These are phyloP conservation scores for Phytopythium mirpurense DNA, from an alignment of 352 stramenopile genomes.

Conservation along the genomic window DNA sequence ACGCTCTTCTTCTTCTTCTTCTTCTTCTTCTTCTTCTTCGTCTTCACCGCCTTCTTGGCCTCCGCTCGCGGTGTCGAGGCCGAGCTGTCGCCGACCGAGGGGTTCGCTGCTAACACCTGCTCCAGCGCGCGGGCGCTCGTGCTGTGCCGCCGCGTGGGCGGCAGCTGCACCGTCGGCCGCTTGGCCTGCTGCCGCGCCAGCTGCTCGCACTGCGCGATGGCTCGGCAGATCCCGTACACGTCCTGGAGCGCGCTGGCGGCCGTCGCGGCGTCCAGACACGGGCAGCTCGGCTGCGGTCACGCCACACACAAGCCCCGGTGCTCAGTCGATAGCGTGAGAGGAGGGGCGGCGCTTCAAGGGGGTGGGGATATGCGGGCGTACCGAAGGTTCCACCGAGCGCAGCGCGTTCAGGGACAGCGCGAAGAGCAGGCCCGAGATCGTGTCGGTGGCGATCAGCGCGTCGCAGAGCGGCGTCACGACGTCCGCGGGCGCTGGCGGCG, in stretches of 20 bases:
- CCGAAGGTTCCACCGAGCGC: too few species aligned
- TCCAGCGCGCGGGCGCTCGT: conserved; percentile 5
- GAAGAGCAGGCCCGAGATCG: conserved; percentile 40
- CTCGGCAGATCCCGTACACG: conserved; percentile 23
- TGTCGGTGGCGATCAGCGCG: conserved; percentile 26
- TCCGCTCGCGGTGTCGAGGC: background rate
- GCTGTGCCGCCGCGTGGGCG: conserved; percentile 9
- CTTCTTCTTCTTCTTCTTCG: conserved; percentile 11
- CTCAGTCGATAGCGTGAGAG: too few species aligned
- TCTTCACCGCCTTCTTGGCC: background rate
- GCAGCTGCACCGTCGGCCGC: conserved; percentile 11
- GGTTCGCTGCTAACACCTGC: conserved; percentile 13
- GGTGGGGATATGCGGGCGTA: too few species aligned
- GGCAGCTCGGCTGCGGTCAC: too few species aligned
- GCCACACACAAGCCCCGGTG: too few species aligned
- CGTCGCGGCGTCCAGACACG: too few species aligned
- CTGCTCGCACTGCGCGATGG: conserved; percentile 35
- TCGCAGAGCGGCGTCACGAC: conserved; percentile 26
- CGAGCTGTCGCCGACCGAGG: background rate
- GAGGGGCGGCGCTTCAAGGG: too few species aligned
- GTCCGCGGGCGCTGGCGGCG: conserved; percentile 9
- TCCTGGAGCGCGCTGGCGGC: conserved; percentile 14
- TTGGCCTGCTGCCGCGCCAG: conserved; percentile 23
- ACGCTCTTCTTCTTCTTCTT: conserved; percentile 36
- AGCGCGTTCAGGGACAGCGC: conserved; percentile 31